These are phyloP conservation scores for Scutellaria minor DNA, from an alignment of 257 asterid species.

Conservation along the genomic window DNA sequence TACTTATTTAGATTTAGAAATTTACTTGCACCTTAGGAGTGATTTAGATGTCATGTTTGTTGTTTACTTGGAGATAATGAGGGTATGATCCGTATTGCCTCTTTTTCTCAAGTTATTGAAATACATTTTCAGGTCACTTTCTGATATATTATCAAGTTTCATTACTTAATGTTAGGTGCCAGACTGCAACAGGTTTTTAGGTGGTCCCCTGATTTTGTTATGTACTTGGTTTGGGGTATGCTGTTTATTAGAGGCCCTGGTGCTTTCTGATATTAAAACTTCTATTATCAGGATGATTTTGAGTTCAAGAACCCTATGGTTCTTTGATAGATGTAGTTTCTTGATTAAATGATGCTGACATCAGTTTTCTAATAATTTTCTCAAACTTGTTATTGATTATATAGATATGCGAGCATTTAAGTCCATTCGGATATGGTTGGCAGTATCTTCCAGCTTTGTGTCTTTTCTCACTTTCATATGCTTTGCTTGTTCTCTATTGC, in stretches of 20 bases:
- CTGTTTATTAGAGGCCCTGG: slow-evolving; percentile 12
- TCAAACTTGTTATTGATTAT: not conserved
- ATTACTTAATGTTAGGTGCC: slow-evolving; percentile 26
- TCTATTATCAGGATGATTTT: slow-evolving; percentile 21
- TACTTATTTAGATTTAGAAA: not conserved
- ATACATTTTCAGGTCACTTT: not conserved
- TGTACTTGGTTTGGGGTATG: slow-evolving; percentile 6
- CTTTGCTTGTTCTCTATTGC: slow-evolving; percentile 3
- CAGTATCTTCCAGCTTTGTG: slow-evolving; percentile 21
- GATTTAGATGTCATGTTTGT: not conserved
- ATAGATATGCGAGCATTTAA: not conserved
- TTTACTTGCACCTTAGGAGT: slow-evolving; percentile 4
- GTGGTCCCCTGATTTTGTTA: slow-evolving; percentile 17
- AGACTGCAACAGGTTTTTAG: not conserved
- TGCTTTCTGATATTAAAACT: not conserved
- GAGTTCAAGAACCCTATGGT: not conserved
- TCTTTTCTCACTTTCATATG: slow-evolving; percentile 12
- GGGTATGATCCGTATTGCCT: not conserved
- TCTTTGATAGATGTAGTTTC: not conserved
- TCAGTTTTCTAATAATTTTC: not conserved
- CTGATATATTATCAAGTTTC: not conserved
- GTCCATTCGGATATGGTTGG: not conserved
- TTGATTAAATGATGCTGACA: slow-evolving; percentile 6
- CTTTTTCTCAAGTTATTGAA: slow-evolving; percentile 10
- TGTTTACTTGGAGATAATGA: not conserved